A percentile compares a stretch with the other conserved stretches of the same genome.
Evolutionary conservation across 176 grass and related monocot genomes (phyloP).

Genomic region (Secale cereale): DNA sequence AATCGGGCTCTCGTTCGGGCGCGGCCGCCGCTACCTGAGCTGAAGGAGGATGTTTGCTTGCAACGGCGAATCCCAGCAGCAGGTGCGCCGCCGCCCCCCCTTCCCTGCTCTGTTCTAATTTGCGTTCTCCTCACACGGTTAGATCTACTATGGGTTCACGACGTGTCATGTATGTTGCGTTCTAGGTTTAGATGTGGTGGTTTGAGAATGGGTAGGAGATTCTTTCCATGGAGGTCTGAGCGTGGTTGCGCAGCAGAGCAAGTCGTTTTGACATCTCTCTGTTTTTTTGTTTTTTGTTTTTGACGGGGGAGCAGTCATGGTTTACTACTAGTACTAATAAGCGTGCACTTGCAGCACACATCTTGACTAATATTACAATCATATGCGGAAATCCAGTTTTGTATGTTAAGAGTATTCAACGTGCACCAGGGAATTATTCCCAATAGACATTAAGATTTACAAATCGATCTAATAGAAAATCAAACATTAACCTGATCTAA

Average conservation of each 20-base stretch:
- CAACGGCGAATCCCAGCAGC: slow-evolving; percentile 16
- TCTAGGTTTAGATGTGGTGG: slow-evolving; percentile 21
- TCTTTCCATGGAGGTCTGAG: neutral
- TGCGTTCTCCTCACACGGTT: neutral
- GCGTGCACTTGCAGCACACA: no score
- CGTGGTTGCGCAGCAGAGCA: neutral
- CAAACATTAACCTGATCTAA: no score
- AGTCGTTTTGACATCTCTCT: neutral
- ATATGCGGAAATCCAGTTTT: no score
- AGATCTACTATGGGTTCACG: slow-evolving; percentile 15
- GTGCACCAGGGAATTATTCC: no score
- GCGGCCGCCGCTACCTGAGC: slow-evolving; percentile 10
- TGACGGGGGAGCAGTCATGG: neutral
- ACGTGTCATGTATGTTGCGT: neutral
- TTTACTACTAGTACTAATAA: neutral
- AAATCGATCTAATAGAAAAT: no score
- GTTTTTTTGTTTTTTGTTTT: neutral
- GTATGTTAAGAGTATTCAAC: no score
- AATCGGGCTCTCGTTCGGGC: neutral
- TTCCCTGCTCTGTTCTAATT: neutral
- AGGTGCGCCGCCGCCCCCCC: neutral
- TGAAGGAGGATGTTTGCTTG: slow-evolving; percentile 37
- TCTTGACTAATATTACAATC: no score
- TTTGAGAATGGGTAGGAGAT: neutral
- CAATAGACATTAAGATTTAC: no score